Percentiles rank a stretch among this genome's conserved stretches.
Evolutionary conservation across 768 basidiomycete species (phyloP).

Genomic region (Suillus bovinus): DNA sequence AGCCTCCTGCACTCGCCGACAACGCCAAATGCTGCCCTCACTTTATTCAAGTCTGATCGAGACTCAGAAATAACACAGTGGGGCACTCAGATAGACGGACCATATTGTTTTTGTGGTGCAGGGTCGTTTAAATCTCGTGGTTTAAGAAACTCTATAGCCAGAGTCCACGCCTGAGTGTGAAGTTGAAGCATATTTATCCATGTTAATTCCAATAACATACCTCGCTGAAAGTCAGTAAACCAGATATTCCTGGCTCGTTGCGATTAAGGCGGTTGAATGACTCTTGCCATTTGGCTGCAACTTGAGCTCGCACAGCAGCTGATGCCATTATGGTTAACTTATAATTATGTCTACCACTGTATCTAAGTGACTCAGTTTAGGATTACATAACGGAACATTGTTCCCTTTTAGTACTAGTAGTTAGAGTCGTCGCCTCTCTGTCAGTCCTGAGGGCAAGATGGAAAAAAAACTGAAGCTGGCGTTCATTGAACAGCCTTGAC

Average conservation of each 20-base stretch:
- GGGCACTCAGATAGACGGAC: slow-evolving; percentile 18
- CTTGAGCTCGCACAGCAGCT: slow-evolving; percentile 62
- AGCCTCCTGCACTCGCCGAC: slow-evolving; percentile 61
- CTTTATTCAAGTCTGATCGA: slow-evolving; percentile 45
- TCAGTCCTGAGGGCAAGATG: too few relatives aligned
- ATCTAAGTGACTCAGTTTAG: too few relatives aligned
- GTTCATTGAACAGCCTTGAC: too few relatives aligned
- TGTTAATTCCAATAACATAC: slow-evolving; percentile 31
- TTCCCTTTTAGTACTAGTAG: too few relatives aligned
- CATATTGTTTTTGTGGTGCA: slow-evolving; percentile 29
- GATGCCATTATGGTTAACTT: slow-evolving; percentile 51
- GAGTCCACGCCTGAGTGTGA: slow-evolving; percentile 55
- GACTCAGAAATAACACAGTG: slow-evolving; percentile 11
- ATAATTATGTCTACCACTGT: too few relatives aligned
- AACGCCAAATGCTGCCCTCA: slow-evolving; percentile 57
- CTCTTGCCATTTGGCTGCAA: slow-evolving; percentile 71
- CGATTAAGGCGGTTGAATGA: slow-evolving; percentile 65
- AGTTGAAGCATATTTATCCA: background rate
- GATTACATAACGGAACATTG: too few relatives aligned
- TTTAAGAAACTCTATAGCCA: slow-evolving; percentile 52
- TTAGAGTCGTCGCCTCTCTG: too few relatives aligned
- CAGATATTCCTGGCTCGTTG: slow-evolving; percentile 58
- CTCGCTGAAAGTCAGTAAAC: slow-evolving; percentile 64
- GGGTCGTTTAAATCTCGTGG: slow-evolving; percentile 52
- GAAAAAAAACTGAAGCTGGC: too few relatives aligned